Base-by-base conservation (phyloP, 1,139 yeast species). In the Oligophagozyma castellii region DNA sequence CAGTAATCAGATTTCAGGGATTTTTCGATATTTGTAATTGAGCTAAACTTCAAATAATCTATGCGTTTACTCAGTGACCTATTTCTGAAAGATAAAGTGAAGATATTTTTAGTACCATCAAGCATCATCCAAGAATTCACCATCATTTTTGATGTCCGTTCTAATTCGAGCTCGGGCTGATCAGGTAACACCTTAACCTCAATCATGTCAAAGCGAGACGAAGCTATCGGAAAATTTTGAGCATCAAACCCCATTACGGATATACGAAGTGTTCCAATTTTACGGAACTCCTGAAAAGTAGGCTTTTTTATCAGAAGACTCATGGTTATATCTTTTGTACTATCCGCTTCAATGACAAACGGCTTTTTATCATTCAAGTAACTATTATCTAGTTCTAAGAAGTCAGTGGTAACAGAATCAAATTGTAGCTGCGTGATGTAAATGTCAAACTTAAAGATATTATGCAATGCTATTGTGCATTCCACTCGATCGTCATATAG, bases 371-470 rank as follows among this genome's bases (percentile, higher is more conserved):
- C 26, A 2, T 35, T 30, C n/a, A 42, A 26, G 12, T 36, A 35
- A 13, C 34, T 29, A 6, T 30, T 29, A 18, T 37, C 40, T 2
- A 51, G 20, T 32, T 44, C 42, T 29, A 57, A 37, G 20, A 53
- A 52, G 20, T 55, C 52, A 5, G 52, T 22, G 2, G 48, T 40
- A 27, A 60, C 61, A 11, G 53, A 47, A 5, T 51, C 55, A 3
- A 75, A 53, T 23, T 56, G 51, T 2, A 81, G 49, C 27, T 70
- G 71, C 19, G 60, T 59, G 3, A 89, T 57, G 26, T 72, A 76
- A 7, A 86, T 55, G 28, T 76, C 83, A 51, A 81, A 83, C 7
- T 71, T 68, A 54, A 73, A 83, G 2, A 95, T 94, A 46, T 89
- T 89, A 44, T 79, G 89, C 6, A 89, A 45, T 2, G 63, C 59